Percentiles rank a stretch among this genome's conserved stretches.
These are phyloP conservation scores for Arthrobotrys musiformis DNA, from an alignment of 2,329 filamentous ascomycete genomes.

Conservation along the genomic window DNA sequence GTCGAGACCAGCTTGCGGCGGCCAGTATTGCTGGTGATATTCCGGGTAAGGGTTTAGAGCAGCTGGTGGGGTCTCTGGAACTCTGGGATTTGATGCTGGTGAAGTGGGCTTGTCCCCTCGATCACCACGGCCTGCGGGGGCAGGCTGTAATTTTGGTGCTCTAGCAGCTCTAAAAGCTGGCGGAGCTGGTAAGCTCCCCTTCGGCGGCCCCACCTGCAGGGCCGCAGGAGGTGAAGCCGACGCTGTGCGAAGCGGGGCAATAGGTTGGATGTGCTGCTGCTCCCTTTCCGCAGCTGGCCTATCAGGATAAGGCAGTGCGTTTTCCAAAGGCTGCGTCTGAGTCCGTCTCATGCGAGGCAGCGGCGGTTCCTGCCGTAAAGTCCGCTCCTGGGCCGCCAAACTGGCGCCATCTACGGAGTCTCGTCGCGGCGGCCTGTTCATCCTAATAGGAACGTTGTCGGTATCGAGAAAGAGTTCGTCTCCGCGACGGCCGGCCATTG, in stretches of 20 bases:
- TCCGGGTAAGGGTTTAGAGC: slow-evolving; percentile 64
- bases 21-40: slow-evolving; percentile 73
- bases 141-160: slow-evolving; percentile 56
- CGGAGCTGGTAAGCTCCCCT: slow-evolving; percentile 57
- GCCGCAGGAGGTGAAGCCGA: slow-evolving; percentile 47
- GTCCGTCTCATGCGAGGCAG: slow-evolving; percentile 54
- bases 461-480: slow-evolving; percentile 55
- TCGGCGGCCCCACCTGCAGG: slow-evolving; percentile 57
- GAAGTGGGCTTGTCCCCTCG: slow-evolving; percentile 54
- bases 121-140: slow-evolving; percentile 48
- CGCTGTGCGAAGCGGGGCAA: slow-evolving; percentile 42
- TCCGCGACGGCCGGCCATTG: slow-evolving; percentile 56
- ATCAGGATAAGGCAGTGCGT: slow-evolving; percentile 59
- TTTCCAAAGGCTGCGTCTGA: slow-evolving; percentile 55
- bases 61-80: slow-evolving; percentile 34
- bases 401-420: slow-evolving; percentile 54
- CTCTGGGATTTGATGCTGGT: slow-evolving; percentile 56
- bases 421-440: slow-evolving; percentile 35
- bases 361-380: slow-evolving; percentile 56
- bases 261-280: slow-evolving; percentile 37
- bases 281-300: slow-evolving; percentile 57
- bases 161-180: slow-evolving; percentile 57
- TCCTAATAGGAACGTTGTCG: slow-evolving; percentile 46
- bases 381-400: slow-evolving; percentile 53
- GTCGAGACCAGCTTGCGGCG: slow-evolving; percentile 68